Conservation (phyloP, 2,329 filamentous ascomycete genomes). For the Rhynchosporium graminicola region DNA sequence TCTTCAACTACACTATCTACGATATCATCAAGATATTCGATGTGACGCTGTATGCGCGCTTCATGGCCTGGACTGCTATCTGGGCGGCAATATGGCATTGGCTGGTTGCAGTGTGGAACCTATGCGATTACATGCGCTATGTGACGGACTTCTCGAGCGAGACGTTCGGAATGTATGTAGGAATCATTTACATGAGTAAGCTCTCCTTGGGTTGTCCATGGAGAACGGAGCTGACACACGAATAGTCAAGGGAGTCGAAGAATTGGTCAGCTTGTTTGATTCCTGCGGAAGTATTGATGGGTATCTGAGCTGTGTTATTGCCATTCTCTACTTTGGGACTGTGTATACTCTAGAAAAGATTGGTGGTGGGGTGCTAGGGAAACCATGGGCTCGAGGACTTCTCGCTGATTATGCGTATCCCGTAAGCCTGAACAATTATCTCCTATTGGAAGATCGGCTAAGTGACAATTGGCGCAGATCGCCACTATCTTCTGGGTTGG, state of each 20-base stretch:
- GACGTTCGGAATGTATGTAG: constrained; percentile 20
- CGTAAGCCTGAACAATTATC: neutral
- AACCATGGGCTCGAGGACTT: constrained; percentile 15
- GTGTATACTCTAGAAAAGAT: constrained; percentile 16
- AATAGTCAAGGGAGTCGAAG: constrained; percentile 19
- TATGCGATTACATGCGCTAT: constrained; percentile 59
- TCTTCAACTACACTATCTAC: constrained; percentile 62
- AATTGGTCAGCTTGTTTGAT: constrained; percentile 16
- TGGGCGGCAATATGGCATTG: constrained; percentile 56
- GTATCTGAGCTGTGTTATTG: constrained; percentile 17
- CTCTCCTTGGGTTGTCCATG: neutral
- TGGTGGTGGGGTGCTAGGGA: constrained; percentile 10
- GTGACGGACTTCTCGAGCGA: constrained; percentile 47
- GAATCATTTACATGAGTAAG: constrained; percentile 21
- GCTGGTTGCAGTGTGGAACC: constrained; percentile 53
- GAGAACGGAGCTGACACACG: neutral
- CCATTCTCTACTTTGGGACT: constrained; percentile 18
- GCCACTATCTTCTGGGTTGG: constrained; percentile 18
- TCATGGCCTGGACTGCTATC: constrained; percentile 52
- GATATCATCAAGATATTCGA: constrained; percentile 55
- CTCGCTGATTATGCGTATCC: constrained; percentile 19
- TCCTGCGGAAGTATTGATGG: constrained; percentile 17
- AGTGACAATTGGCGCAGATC: neutral
- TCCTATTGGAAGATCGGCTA: neutral
- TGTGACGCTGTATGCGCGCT: constrained; percentile 51